Evolutionary conservation across 257 asterid species (phyloP).

Genomic region (Scutellaria minor): DNA sequence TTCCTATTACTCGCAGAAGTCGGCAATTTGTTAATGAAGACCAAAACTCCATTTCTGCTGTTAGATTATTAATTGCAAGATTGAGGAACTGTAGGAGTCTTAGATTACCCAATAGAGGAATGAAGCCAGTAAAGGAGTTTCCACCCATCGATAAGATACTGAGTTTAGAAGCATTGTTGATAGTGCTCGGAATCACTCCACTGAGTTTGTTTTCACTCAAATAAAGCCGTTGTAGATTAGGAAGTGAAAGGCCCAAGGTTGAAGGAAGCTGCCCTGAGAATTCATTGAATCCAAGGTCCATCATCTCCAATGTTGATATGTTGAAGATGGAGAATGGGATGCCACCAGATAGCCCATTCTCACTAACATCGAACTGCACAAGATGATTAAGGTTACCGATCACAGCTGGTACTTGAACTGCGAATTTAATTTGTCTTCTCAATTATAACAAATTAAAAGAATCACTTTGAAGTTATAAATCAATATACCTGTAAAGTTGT

Average conservation of each 20-base stretch:
- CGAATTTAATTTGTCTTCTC: no score
- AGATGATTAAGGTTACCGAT: constrained; percentile 44
- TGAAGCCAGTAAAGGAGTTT: constrained; percentile 42
- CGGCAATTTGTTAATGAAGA: constrained; percentile 54
- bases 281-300: constrained; percentile 27
- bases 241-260: constrained; percentile 41
- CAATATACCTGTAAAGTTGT: constrained; percentile 47
- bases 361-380: constrained; percentile 16
- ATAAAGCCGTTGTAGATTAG: constrained; percentile 36
- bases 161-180: constrained; percentile 54
- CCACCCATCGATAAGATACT: constrained; percentile 12
- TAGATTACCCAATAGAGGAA: constrained; percentile 47
- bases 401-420: constrained; percentile 60
- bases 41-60: constrained; percentile 45
- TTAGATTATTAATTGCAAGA: constrained; percentile 38
- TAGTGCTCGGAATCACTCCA: constrained; percentile 48
- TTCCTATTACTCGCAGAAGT: constrained; percentile 1
- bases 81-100: constrained; percentile 29
- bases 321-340: constrained; percentile 44
- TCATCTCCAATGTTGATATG: constrained; percentile 35
- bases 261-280: constrained; percentile 39
- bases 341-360: constrained; percentile 39
- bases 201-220: constrained; percentile 35
- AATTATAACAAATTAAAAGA: no score
- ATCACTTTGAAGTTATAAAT: neutral